A percentile compares a stretch with the other conserved stretches of the same genome.
phyloP scores from a whole-genome alignment of 2,329 filamentous ascomycete genomes.

The Fusarium azukiicola region DNA sequence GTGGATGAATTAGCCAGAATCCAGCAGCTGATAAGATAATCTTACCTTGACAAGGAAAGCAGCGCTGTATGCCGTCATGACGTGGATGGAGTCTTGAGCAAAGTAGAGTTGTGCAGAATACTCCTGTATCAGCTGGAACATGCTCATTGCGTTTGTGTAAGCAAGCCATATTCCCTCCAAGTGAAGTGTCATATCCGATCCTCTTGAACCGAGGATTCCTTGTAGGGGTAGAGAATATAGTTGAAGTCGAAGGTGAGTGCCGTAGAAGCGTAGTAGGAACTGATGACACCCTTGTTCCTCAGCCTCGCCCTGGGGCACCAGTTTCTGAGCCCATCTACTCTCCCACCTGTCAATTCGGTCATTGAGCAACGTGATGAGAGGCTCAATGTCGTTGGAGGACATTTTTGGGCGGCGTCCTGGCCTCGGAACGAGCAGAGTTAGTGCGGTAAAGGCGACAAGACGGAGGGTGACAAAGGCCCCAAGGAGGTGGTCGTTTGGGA shows the following conservation, averaged over 20 bases:
- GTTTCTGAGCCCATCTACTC: constrained; percentile 44
- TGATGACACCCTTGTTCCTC: constrained; percentile 54
- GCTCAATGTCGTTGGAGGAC: constrained; percentile 47
- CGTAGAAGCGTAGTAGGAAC: constrained; percentile 64
- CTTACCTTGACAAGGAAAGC: constrained; percentile 62
- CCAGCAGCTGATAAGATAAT: not conserved
- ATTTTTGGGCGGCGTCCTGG: not conserved
- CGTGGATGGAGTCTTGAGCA: constrained; percentile 65
- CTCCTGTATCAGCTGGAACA: constrained; percentile 56
- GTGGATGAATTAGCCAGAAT: not conserved
- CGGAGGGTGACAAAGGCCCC: constrained; percentile 63
- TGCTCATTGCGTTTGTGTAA: constrained; percentile 57
- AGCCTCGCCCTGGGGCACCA: not conserved
- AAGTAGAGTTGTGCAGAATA: constrained; percentile 61
- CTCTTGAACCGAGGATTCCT: constrained; percentile 52
- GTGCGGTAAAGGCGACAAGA: constrained; percentile 60
- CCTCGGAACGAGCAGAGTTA: constrained; percentile 40
- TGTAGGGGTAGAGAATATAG: constrained; percentile 63
- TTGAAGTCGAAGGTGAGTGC: constrained; percentile 61
- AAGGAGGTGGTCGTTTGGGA: constrained; percentile 59
- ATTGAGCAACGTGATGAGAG: constrained; percentile 50
- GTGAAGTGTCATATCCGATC: constrained; percentile 48
- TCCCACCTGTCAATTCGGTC: constrained; percentile 52
- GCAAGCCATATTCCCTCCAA: constrained; percentile 58
- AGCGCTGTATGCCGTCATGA: constrained; percentile 66